phyloP scores from a whole-genome alignment of 1,139 yeast species.

The Candida tetrigidarum region DNA sequence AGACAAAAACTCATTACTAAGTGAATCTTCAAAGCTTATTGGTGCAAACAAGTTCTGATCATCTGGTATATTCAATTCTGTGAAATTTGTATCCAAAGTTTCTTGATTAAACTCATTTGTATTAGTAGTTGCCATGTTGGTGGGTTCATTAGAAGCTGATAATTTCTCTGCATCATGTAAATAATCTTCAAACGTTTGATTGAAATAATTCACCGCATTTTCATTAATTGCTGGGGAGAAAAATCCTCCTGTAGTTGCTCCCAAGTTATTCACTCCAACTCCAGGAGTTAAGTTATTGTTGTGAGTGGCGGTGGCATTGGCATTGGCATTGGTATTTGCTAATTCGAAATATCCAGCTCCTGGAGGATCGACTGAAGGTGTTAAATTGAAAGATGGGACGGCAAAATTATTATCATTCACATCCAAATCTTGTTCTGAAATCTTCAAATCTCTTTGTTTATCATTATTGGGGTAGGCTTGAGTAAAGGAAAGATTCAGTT shows the following conservation, averaged over 20 bases:
- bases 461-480: slow-evolving; percentile 12
- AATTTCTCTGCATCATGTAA: slow-evolving; percentile 12
- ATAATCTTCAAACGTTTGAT: slow-evolving; percentile 19
- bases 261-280: slow-evolving; percentile 2
- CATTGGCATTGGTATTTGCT: slow-evolving; percentile 9
- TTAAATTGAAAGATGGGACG: slow-evolving; percentile 23
- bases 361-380: slow-evolving; percentile 51
- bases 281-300: slow-evolving; percentile 2
- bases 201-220: slow-evolving; percentile 15
- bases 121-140: not conserved
- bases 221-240: slow-evolving; percentile 19
- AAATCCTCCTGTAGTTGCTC: slow-evolving; percentile 14
- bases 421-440: slow-evolving; percentile 14
- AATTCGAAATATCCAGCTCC: slow-evolving; percentile 40
- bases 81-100: slow-evolving; percentile 4
- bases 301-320: slow-evolving; percentile 3
- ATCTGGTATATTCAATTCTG: slow-evolving; percentile 7
- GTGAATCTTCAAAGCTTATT: slow-evolving; percentile 9
- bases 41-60: slow-evolving; percentile 8
- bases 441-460: slow-evolving; percentile 9
- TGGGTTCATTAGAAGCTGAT: not conserved
- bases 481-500: slow-evolving; percentile 12
- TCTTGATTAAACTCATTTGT: not conserved
- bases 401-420: slow-evolving; percentile 9
- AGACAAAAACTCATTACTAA: slow-evolving; percentile 10